Base-by-base conservation (phyloP, 495 filamentous ascomycete genomes). In the Amniculicola lignicola region DNA sequence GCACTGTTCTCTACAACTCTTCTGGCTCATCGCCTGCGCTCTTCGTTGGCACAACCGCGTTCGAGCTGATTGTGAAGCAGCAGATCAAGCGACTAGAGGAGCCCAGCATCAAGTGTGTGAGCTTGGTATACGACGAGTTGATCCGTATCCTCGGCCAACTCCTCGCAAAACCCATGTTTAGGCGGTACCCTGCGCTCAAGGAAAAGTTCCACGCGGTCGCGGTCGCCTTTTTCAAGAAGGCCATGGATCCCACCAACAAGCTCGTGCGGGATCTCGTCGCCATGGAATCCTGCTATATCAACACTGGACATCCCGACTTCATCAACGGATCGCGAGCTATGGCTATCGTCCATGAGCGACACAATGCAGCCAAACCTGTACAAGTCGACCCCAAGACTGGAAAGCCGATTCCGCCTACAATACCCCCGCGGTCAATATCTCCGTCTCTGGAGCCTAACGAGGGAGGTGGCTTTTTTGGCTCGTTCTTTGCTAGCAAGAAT, bases 311-410 rank as follows among this genome's bases (percentile, higher is more conserved):
- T 68, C 94, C 94, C 16, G 94, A 99, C 69, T 99, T 99, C 73
- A 76, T 99, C 37, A 97, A 95, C 66, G 94, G 94, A 22, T 61
- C 44, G 21, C 57, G 88, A 81, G 92, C 93, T 16, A 99, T 99
- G 94, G 87, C 93, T 25, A 90, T 97, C 41, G 90, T 99, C 54
- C 89, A 96, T 68, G 94, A 99, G 64, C 84, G 85, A 46, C 85
- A 94, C 70, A 82, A 75, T 60, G 77, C 83, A 12, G 62, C 81
- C 37, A 93, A 91, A 69, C 94, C 94, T 12, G 90, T 90, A 9
- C 94, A 97, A 72, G 94, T 99, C 23, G 94, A 99, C 68, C 94
- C 94, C 35, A 99, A 99, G 79, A 99, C 94, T 2, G 94, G 94
- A 53, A 96, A 96, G 75, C 90, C 93, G 23, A 77, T 98, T 18